Base-by-base conservation (phyloP, 2,329 filamentous ascomycete genomes). In the Sclerotinia spermophila region DNA sequence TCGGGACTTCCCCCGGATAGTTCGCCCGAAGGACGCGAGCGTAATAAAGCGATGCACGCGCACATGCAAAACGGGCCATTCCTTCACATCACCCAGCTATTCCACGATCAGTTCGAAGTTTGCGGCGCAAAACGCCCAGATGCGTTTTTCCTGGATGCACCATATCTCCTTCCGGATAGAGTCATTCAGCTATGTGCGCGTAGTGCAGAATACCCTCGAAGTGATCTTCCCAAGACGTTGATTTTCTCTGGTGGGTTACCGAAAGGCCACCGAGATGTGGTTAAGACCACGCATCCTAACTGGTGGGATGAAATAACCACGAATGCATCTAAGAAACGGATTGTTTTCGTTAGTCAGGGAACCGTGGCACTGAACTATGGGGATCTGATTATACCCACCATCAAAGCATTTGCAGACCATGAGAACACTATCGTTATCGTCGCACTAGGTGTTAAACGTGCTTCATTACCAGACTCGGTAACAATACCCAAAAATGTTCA, bases 281-380 rank as follows among this genome's bases (percentile, higher is more conserved):
- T 27, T 17, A 27, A 11, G 3, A 33, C 40, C 1, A 27, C 44
- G 5, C 30, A 35, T 27, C 85, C 85, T 1, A 44, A 74, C 10
- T 86, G 83, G 82, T 86, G 83, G 83, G 62, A 78, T 2, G 80
- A 82, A 11, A 77, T 86, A 17, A 74, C 79, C 5, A 65, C 73
- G 17, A 80, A 81, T 56, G 76, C 79, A 56, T 81, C 79, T 58
- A 77, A 79, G 64, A 80, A 79, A 42, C 51, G 53, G 3, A 76
- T 82, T 15, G 71, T 82, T 7, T 74, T 79, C 27, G 80, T 81
- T 3, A 79, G 76, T 27, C 80, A 81, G 68, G 81, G 81, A 3
- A 81, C 79, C 13, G 68, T 80, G 0, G 74, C 73, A 8, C 70
- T 76, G 35, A 70, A 79, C 30, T 76, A 74, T 27, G 72, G 76